Conservation (phyloP, 1,139 yeast species). For the Sugiyamaella novakii region DNA sequence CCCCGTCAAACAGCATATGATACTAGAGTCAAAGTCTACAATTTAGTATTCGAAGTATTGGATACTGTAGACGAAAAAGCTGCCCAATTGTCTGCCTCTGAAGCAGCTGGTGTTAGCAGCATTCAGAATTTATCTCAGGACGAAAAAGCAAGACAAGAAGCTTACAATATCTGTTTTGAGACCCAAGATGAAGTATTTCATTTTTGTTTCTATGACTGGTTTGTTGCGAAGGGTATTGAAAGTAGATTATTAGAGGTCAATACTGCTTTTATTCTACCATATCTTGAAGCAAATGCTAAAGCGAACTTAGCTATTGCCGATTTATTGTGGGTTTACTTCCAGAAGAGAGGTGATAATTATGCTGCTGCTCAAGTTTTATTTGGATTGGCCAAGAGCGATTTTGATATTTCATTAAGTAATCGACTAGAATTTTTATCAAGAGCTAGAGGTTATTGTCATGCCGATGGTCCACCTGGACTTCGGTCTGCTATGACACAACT, state of each 20-base stretch:
- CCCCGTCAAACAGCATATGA: constrained; percentile 49
- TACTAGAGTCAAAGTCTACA: constrained; percentile 63
- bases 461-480: constrained; percentile 75
- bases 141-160: constrained; percentile 51
- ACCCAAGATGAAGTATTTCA: constrained; percentile 84
- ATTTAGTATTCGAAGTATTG: constrained; percentile 71
- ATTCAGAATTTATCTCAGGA: constrained; percentile 36
- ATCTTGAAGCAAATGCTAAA: constrained; percentile 71
- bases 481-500: constrained; percentile 72
- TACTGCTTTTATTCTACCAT: constrained; percentile 78
- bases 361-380: constrained; percentile 84
- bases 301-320: constrained; percentile 74
- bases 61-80: constrained; percentile 72
- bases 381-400: constrained; percentile 72
- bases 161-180: constrained; percentile 73
- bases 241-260: constrained; percentile 77
- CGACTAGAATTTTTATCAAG: constrained; percentile 88
- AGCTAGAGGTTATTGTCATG: constrained; percentile 90
- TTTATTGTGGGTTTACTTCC: constrained; percentile 84
- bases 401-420: constrained; percentile 65
- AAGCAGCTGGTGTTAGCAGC: constrained; percentile 34
- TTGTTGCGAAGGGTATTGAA: constrained; percentile 72
- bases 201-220: constrained; percentile 91
- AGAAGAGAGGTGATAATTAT: constrained; percentile 75
- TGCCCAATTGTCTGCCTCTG: constrained; percentile 52